These are phyloP conservation scores for Pythium brassicae DNA, from an alignment of 352 stramenopile genomes.

Conservation along the genomic window DNA sequence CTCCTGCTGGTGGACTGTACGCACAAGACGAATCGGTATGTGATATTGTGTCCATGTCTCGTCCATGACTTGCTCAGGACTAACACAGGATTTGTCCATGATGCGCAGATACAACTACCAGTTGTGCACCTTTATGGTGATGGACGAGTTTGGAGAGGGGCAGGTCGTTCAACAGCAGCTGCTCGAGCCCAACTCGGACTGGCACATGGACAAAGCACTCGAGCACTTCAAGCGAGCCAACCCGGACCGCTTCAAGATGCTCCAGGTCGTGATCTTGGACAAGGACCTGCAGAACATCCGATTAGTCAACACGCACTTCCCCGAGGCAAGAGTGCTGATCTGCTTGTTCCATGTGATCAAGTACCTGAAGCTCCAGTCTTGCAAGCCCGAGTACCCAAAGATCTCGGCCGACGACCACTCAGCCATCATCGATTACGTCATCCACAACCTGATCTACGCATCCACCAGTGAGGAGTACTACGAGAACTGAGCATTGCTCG, in stretches of 20 bases:
- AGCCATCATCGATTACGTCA: conserved; percentile 1
- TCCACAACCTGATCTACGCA: not conserved
- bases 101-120: conserved; percentile 16
- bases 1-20: no score
- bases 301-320: not conserved
- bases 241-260: not conserved
- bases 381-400: no score
- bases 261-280: not conserved
- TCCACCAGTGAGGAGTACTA: no score
- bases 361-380: not conserved
- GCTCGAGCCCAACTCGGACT: conserved; percentile 13
- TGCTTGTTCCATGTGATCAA: not conserved
- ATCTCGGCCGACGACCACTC: no score
- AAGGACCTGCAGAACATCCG: not conserved
- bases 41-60: no score
- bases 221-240: conserved; percentile 2
- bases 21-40: no score
- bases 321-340: not conserved
- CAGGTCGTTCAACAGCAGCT: conserved; percentile 10
- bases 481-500: no score
- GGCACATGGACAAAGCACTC: conserved; percentile 8
- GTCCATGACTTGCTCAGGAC: no score
- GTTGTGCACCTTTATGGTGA: conserved; percentile 14
- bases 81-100: no score
- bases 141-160: conserved; percentile 10